phyloP scores from a whole-genome alignment of 1,284 basidiomycete species.

The Rhodotorula sp. region DNA sequence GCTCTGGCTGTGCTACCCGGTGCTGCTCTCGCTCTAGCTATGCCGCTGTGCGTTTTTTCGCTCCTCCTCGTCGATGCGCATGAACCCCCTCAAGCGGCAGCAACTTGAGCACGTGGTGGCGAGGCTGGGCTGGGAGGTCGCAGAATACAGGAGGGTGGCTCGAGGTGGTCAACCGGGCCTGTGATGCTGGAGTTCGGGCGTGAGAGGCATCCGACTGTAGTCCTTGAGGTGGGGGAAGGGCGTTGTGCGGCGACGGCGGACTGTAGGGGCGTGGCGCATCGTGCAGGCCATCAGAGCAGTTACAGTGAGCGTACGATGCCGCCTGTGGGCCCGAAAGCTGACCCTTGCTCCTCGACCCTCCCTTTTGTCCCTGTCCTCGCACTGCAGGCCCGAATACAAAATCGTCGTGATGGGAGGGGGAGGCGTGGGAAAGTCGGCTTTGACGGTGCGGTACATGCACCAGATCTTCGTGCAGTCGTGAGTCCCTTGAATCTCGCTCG shows the following conservation, averaged over 20 bases:
- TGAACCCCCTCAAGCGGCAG: too few relatives aligned
- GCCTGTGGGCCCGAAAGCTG: neutral
- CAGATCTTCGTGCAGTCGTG: constrained; percentile 59
- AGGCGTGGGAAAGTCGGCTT: constrained; percentile 73
- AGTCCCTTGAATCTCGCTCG: constrained; percentile 11
- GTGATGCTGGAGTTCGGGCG: too few relatives aligned
- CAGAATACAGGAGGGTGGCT: too few relatives aligned
- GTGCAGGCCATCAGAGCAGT: neutral
- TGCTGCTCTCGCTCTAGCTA: neutral
- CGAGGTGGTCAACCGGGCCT: too few relatives aligned
- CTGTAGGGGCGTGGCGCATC: too few relatives aligned
- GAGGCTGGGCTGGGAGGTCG: too few relatives aligned
- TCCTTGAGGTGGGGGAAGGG: too few relatives aligned
- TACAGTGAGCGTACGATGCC: neutral
- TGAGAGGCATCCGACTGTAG: too few relatives aligned
- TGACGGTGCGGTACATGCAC: constrained; percentile 67
- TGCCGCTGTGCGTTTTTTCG: constrained; percentile 2
- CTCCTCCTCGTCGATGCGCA: neutral
- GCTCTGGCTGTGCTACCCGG: too few relatives aligned
- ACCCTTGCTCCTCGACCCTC: neutral
- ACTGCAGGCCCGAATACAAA: constrained; percentile 31
- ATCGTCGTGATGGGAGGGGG: constrained; percentile 42
- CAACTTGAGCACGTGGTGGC: neutral
- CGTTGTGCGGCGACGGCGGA: too few relatives aligned
- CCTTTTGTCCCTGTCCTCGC: neutral